A percentile compares a stretch with the other conserved stretches of the same genome.
phyloP scores from a whole-genome alignment of 495 filamentous ascomycete genomes.

The Penicillium samsonianum region DNA sequence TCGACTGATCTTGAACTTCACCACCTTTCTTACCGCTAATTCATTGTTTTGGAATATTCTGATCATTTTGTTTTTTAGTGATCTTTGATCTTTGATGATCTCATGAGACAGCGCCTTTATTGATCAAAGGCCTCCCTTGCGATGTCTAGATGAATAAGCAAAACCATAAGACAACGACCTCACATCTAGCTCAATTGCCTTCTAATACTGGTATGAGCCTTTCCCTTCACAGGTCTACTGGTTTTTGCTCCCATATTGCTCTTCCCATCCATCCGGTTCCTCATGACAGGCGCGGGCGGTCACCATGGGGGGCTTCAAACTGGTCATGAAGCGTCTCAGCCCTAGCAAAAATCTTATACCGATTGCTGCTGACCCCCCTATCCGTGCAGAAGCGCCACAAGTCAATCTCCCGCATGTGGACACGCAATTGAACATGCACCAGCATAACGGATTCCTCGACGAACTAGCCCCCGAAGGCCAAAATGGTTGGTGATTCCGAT shows the following conservation, averaged over 20 bases:
- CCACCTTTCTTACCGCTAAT: conserved; percentile 6
- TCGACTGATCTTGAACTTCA: background rate
- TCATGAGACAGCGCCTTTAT: conserved; percentile 6
- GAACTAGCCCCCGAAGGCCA: conserved; percentile 20
- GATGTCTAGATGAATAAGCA: conserved; percentile 16
- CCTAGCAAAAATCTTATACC: conserved; percentile 3
- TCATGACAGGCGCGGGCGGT: conserved; percentile 4
- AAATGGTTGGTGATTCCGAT: conserved; percentile 19
- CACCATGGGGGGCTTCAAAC: conserved; percentile 19
- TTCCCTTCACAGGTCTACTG: conserved; percentile 1
- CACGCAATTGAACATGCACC: conserved; percentile 49
- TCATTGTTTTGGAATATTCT: conserved; percentile 3
- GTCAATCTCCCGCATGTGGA: conserved; percentile 48
- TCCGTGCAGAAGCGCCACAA: conserved; percentile 34
- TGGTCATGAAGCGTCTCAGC: conserved; percentile 15
- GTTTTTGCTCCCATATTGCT: background rate
- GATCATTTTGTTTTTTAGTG: background rate
- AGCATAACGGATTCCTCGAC: conserved; percentile 42
- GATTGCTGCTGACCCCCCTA: conserved; percentile 31
- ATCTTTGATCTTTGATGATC: conserved; percentile 6
- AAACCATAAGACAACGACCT: conserved; percentile 4
- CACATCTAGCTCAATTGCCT: background rate
- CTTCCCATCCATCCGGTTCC: background rate
- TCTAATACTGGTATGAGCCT: conserved; percentile 14
- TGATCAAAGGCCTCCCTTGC: conserved; percentile 5